Percentiles rank a stretch among this genome's conserved stretches.
These are phyloP conservation scores for Physcomitrellopsis africana DNA, from an alignment of 225 moss, liverwort and hornwort species.

Conservation along the genomic window DNA sequence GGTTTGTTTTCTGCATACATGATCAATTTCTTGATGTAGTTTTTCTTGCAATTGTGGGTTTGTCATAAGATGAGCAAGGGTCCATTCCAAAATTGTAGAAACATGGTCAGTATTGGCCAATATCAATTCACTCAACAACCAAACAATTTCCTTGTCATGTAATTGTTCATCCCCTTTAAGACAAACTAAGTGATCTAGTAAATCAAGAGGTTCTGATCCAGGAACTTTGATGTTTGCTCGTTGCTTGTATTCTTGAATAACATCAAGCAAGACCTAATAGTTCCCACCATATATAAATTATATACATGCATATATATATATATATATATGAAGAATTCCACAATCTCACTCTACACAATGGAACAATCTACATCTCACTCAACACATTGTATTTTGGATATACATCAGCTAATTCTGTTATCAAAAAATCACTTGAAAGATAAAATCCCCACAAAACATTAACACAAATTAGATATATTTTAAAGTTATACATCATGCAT, in stretches of 20 bases:
- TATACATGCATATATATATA: not conserved
- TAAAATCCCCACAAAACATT: no score
- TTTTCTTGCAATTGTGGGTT: constrained; percentile 39
- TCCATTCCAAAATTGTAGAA: constrained; percentile 39
- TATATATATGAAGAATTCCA: no score
- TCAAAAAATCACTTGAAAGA: no score
- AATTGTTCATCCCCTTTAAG: constrained; percentile 54
- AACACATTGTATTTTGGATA: no score
- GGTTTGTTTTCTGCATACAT: constrained; percentile 21
- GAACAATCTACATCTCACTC: no score
- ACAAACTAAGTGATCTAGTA: constrained; percentile 68
- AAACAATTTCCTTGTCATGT: constrained; percentile 62
- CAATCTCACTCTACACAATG: no score
- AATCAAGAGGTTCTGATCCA: constrained; percentile 44
- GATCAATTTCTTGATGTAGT: constrained; percentile 43
- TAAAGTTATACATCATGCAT: no score
- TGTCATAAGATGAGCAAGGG: constrained; percentile 43
- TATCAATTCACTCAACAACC: constrained; percentile 72
- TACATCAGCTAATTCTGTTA: no score
- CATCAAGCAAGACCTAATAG: constrained; percentile 40
- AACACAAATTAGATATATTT: no score
- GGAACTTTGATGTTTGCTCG: constrained; percentile 54
- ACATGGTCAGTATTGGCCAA: constrained; percentile 38
- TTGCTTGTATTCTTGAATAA: constrained; percentile 52
- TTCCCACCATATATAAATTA: constrained; percentile 14